Percentiles rank a stretch among this genome's conserved stretches.
Conservation (phyloP, 2,329 filamentous ascomycete species). For the Cryphonectria japonica region DNA sequence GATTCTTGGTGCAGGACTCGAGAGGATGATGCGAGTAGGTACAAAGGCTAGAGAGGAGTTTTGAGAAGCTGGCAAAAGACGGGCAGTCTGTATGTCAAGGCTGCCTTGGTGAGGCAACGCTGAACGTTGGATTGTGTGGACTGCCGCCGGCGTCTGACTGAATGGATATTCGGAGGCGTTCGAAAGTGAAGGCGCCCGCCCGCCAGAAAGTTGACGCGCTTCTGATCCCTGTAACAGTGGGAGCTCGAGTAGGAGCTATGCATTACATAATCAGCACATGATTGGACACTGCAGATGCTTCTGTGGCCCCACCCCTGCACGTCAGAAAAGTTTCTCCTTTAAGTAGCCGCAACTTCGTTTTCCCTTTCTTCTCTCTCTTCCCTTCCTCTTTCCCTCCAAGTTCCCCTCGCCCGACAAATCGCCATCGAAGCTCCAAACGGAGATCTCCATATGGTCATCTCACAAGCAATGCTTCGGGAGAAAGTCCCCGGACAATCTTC, state of each 20-base stretch:
- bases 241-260: background rate
- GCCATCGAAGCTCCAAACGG: constrained; percentile 98
- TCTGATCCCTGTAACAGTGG: constrained; percentile 18
- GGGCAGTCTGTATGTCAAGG: background rate
- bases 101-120: constrained; percentile 5
- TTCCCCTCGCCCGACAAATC: constrained; percentile 96
- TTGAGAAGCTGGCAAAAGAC: background rate
- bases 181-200: constrained; percentile 7
- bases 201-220: constrained; percentile 17
- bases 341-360: constrained; percentile 27
- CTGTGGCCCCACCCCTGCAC: constrained; percentile 18
- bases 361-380: constrained; percentile 35
- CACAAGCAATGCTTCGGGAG: constrained; percentile 82
- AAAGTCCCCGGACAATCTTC: constrained; percentile 97
- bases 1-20: background rate
- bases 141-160: background rate
- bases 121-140: constrained; percentile 8
- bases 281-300: constrained; percentile 17
- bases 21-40: no score
- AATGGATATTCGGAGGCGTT: constrained; percentile 23
- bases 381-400: constrained; percentile 49
- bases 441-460: constrained; percentile 52
- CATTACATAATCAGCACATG: constrained; percentile 20
- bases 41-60: background rate
- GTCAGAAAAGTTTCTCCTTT: constrained; percentile 27